Percentiles rank a stretch among this genome's conserved stretches.
These are phyloP conservation scores for Cladophialophora yegresii DNA, from an alignment of 2,329 filamentous ascomycete genomes.

Conservation along the genomic window DNA sequence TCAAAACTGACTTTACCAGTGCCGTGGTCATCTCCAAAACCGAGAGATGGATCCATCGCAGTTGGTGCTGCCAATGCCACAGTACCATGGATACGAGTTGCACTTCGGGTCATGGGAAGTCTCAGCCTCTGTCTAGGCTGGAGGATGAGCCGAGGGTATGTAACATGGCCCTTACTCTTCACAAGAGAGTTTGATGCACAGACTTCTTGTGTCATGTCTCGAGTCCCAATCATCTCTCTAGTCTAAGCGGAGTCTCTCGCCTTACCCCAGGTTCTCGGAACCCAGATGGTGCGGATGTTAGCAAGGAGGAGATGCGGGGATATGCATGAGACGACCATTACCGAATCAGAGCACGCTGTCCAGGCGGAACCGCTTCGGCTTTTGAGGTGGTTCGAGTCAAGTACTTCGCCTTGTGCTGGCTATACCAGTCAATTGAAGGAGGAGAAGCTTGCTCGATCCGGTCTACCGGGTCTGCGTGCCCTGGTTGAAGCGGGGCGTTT, in stretches of 20 bases:
- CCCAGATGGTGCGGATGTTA: conserved; percentile 10
- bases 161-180: not conserved
- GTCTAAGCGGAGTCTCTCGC: not conserved
- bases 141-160: conserved; percentile 20
- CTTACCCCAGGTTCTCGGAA: conserved; percentile 24
- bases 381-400: conserved; percentile 9
- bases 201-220: not conserved
- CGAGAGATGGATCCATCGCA: not conserved
- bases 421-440: conserved; percentile 9
- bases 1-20: not conserved
- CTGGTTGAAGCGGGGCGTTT: conserved; percentile 6
- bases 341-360: conserved; percentile 10
- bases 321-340: conserved; percentile 1
- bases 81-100: conserved; percentile 7
- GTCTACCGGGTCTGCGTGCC: conserved; percentile 19
- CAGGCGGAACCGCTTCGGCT: conserved; percentile 18
- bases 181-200: not conserved
- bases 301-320: conserved; percentile 26
- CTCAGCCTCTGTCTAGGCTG: not conserved
- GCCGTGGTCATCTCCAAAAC: not conserved
- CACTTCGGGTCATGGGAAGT: conserved; percentile 18
- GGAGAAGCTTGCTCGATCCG: conserved; percentile 24
- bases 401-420: not conserved
- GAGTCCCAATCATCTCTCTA: conserved; percentile 11
- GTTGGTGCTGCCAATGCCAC: not conserved